Percentiles rank a stretch among this genome's conserved stretches.
phyloP scores from a whole-genome alignment of 352 stramenopile genomes.

The Phytophthora uliginosa region DNA sequence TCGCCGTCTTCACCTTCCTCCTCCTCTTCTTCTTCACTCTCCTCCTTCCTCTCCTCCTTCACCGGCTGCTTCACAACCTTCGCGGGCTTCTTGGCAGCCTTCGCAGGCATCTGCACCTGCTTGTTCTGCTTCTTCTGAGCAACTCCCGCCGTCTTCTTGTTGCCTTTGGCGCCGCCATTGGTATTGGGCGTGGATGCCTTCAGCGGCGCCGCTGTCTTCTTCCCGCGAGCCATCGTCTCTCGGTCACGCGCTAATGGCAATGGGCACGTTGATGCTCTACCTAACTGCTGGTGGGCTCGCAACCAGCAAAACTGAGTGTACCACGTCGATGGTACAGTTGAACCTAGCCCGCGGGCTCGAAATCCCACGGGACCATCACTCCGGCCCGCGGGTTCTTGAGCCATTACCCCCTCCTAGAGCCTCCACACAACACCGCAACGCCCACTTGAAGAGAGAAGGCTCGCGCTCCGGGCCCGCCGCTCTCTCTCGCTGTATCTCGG shows the following conservation, averaged over 20 bases:
- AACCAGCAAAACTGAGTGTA: constrained; percentile 49
- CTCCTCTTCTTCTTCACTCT: constrained; percentile 31
- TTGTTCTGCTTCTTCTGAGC: constrained; percentile 40
- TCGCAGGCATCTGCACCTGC: constrained; percentile 15
- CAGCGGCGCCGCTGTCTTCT: constrained; percentile 43
- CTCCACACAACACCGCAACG: constrained; percentile 33
- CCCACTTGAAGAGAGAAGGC: constrained; percentile 45
- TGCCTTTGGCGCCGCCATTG: constrained; percentile 27
- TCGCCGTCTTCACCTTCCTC: constrained; percentile 49
- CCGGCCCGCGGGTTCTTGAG: constrained; percentile 19
- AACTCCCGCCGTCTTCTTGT: constrained; percentile 37
- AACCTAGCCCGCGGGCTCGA: constrained; percentile 4
- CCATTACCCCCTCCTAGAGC: constrained; percentile 10
- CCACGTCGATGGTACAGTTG: constrained; percentile 2
- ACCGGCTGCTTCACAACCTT: constrained; percentile 33
- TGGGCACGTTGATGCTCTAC: constrained; percentile 5
- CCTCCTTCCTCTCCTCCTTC: constrained; percentile 30
- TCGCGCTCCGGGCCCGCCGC: constrained; percentile 14
- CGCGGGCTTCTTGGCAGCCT: constrained; percentile 25
- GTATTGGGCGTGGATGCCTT: constrained; percentile 48
- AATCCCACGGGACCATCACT: constrained; percentile 13
- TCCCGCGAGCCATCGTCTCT: constrained; percentile 48
- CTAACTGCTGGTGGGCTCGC: constrained; percentile 21
- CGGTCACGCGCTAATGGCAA: constrained; percentile 26
- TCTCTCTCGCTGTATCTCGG: constrained; percentile 24